Evolutionary conservation across 2,329 filamentous ascomycete genomes (phyloP).

Genomic region (Stemphylium vesicarium): DNA sequence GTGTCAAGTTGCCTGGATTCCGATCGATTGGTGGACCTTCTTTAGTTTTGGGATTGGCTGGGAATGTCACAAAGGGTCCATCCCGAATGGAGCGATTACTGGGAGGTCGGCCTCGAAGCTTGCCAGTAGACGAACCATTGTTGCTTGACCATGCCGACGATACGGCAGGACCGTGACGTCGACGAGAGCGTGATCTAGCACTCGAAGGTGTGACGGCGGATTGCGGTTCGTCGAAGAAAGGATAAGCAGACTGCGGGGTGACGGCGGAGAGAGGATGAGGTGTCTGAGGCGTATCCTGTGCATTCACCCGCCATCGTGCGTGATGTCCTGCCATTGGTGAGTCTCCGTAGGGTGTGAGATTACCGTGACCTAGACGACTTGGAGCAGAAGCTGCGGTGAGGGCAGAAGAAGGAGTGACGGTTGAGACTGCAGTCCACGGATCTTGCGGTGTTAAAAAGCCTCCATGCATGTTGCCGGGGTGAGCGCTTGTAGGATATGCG

Average conservation of each 20-base stretch:
- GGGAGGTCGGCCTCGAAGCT: constrained; percentile 79
- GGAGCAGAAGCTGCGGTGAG: constrained; percentile 46
- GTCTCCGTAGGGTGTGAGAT: constrained; percentile 51
- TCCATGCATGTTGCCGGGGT: constrained; percentile 60
- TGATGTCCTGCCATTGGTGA: constrained; percentile 52
- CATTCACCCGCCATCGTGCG: constrained; percentile 59
- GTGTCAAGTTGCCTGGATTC: constrained; percentile 51
- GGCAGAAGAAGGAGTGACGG: constrained; percentile 48
- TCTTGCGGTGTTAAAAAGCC: constrained; percentile 49
- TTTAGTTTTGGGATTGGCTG: constrained; percentile 62
- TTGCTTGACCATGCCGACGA: constrained; percentile 87
- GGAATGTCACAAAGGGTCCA: constrained; percentile 73
- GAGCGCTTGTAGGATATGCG: constrained; percentile 61
- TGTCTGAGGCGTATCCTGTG: constrained; percentile 67
- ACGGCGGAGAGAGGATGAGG: constrained; percentile 81
- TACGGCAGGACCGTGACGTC: constrained; percentile 82
- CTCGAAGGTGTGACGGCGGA: constrained; percentile 74
- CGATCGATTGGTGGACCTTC: constrained; percentile 56
- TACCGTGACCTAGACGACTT: constrained; percentile 40
- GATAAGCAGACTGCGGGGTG: constrained; percentile 65
- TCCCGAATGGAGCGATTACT: constrained; percentile 71
- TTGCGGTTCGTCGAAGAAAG: constrained; percentile 66
- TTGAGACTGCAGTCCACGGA: constrained; percentile 54
- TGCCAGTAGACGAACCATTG: constrained; percentile 67
- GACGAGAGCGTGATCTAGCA: constrained; percentile 58